Conservation (phyloP, 2,329 filamentous ascomycete genomes). For the Pseudocercospora cruenta region DNA sequence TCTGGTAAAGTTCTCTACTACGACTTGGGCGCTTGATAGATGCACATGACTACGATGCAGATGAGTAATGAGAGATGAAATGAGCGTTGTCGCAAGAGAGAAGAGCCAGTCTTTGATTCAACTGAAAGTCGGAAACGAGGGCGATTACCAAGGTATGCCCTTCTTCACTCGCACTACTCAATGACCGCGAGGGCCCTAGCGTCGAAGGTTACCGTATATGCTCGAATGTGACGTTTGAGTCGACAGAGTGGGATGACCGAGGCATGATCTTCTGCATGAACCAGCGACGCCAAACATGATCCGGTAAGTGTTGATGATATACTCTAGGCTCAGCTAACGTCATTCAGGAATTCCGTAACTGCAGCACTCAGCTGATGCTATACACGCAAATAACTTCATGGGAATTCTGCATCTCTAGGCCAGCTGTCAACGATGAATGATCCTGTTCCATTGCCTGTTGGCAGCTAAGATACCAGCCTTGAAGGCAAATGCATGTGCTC, state of each 20-base stretch:
- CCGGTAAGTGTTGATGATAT: neutral
- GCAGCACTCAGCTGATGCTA: neutral
- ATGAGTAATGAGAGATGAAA: neutral
- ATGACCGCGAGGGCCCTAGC: neutral
- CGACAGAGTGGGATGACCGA: neutral
- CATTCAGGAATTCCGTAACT: neutral
- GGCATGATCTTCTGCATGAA: too few species aligned
- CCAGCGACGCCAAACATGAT: neutral
- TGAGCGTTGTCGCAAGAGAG: neutral
- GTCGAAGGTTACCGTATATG: neutral
- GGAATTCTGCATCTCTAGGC: neutral
- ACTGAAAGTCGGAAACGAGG: neutral
- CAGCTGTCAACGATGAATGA: too few species aligned
- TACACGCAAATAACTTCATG: neutral
- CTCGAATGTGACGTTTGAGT: neutral
- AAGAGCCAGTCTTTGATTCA: neutral
- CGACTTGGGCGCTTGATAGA: slow-evolving; percentile 60
- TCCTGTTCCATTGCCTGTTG: neutral
- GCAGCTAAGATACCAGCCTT: neutral
- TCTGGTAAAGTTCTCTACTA: slow-evolving; percentile 85
- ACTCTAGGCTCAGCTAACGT: neutral
- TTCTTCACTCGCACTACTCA: neutral
- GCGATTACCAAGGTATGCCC: neutral
- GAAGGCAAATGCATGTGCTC: neutral
- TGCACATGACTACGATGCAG: neutral